Conservation (phyloP, 2,329 filamentous ascomycete species). For the Trichoderma lentiforme region DNA sequence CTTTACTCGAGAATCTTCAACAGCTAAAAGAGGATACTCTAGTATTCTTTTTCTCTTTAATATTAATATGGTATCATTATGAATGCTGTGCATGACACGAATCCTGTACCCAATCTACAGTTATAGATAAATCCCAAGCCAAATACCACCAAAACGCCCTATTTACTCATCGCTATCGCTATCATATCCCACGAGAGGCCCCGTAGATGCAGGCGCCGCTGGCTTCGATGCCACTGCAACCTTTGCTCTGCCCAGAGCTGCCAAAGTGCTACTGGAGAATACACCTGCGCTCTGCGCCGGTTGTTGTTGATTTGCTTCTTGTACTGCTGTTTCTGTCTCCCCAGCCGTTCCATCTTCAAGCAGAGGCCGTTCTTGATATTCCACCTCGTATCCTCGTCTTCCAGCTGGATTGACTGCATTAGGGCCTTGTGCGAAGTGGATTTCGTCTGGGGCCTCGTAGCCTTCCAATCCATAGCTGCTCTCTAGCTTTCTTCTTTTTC, state of each 20-base stretch:
- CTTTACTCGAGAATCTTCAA: conserved; percentile 86
- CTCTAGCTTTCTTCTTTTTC: conserved; percentile 85
- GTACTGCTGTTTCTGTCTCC: conserved; percentile 30
- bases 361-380: conserved; percentile 59
- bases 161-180: conserved; percentile 76
- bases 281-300: conserved; percentile 57
- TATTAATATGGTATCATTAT: conserved; percentile 31
- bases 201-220: conserved; percentile 52
- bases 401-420: conserved; percentile 61
- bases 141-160: conserved; percentile 23
- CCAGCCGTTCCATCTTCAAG: conserved; percentile 54
- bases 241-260: conserved; percentile 64
- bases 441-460: conserved; percentile 89
- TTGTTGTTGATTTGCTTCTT: conserved; percentile 37
- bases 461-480: conserved; percentile 84
- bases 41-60: neutral
- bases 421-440: conserved; percentile 83
- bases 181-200: conserved; percentile 82
- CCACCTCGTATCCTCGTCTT: conserved; percentile 58
- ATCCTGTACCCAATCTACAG: conserved; percentile 23
- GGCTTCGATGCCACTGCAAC: conserved; percentile 53
- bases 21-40: conserved; percentile 47
- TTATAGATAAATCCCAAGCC: conserved; percentile 16
- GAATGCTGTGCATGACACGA: conserved; percentile 24
- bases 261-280: conserved; percentile 77